Evolutionary conservation across 2,329 filamentous ascomycete genomes (phyloP), one percentile per base, ranked within the genome.

Genomic region (Paradendryphiella salina): DNA sequence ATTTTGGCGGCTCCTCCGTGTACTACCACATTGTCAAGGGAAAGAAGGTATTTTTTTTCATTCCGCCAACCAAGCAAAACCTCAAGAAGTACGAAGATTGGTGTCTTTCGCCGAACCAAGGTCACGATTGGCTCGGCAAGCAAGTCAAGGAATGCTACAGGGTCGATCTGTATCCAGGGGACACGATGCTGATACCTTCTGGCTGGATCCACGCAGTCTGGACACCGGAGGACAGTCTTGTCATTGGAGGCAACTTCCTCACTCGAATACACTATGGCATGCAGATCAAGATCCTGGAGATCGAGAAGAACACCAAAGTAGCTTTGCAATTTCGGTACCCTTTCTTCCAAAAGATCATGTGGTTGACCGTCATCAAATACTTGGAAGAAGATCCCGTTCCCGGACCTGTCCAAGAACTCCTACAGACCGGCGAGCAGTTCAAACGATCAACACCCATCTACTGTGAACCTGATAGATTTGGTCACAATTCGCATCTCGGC

Each of bases 161-260:
- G 39, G 83, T 87, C 35, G 84, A 87, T 65, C 76, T 88, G 4
- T 80, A 78, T 41, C 82, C 83, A 55, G 85, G 85, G 28, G 85
- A 88, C 64, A 88, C 85, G 3, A 87, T 87, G 81, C 74, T 88
- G 35, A 88, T 88, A 56, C 85, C 85, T 4, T 86, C 85, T 28
- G 85, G 85, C 15, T 88, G 85, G 85, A 88, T 88, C 44, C 85
- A 88, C 63, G 85, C 85, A 18, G 85, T 88, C 6, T 87, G 85
- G 83, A 88, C 85, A 8, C 85, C 85, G 0, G 81, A 84, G 60
- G 84, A 87, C 62, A 87, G 85, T 61, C 72, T 88, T 40, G 85
- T 88, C 21, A 86, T 88, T 54, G 85, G 85, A n/a, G 85, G 85
- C 43, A 88, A 88, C 62, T 88, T 87, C 61, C 74, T 88, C 36